Evolutionary conservation across 169 alveolate species (phyloP), one percentile per base, ranked within the genome.

Genomic region (Perkinsus chesapeaki): DNA sequence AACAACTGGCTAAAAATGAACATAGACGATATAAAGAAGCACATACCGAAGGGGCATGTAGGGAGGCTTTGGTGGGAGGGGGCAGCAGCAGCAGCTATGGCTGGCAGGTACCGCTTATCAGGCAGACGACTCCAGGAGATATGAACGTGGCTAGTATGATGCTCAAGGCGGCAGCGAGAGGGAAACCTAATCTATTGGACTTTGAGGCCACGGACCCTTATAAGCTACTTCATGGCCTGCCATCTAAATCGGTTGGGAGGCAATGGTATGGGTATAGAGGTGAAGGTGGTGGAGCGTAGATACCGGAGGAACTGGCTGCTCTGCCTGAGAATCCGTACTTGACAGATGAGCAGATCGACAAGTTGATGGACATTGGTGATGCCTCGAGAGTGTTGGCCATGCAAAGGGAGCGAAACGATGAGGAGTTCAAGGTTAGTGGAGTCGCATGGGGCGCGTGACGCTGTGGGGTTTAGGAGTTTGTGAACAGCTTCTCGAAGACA

Each of bases 201-300:
- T 94, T 93, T 34, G 95, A 93, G n/a, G 95, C 95, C 5, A 48
- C 73, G 31, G 94, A 93, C 93, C 95, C 95, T 27, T 93, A 48
- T 93, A 92, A 93, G 36, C 93, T 94, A 23, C 94, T 94, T 12
- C 93, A 94, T 73, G 94, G 91, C 0, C 47, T 93, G 31, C 93
- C 92, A 27, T 43, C 92, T 0, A 91, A 91, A 82, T 60, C 93
- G 36, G 93, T 91, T 37, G 39, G 7, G 48, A 23, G 72, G 92
- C 0, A 34, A 7, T 60, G 82, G 31, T 60, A 34, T 9, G 12
- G 0, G 31, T 7, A 20, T 16, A 20, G 82, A 1, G 0, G 3
- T 5, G 39, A n/a, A 9, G 10, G n/a, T 91, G 10, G 19, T 38
- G 7, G 82, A 3, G 82, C 39, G 48, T 92, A 91, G 94, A 91